Evolutionary conservation across 768 basidiomycete genomes (phyloP).

Genomic region (Lanmaoa rubissima): DNA sequence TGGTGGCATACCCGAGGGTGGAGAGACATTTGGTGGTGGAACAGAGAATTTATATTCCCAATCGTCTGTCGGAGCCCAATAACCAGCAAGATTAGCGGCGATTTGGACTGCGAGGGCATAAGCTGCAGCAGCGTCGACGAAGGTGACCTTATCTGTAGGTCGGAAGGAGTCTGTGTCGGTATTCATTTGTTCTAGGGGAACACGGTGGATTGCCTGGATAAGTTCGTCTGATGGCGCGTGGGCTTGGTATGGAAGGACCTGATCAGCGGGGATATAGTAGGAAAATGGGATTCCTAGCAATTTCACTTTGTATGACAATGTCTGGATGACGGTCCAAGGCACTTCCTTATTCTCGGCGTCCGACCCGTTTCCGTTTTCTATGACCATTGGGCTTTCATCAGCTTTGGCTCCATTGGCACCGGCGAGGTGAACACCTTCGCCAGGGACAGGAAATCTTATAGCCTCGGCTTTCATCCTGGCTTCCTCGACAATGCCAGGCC

Average conservation of each 20-base stretch:
- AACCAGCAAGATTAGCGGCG: constrained; percentile 56
- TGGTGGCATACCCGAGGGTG: constrained; percentile 1
- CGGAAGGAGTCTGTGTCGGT: constrained; percentile 51
- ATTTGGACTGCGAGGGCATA: constrained; percentile 74
- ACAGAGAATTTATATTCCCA: constrained; percentile 59
- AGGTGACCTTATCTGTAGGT: constrained; percentile 37
- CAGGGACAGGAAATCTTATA: constrained; percentile 27
- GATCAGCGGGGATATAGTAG: constrained; percentile 49
- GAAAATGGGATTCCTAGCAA: constrained; percentile 57
- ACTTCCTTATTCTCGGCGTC: constrained; percentile 22
- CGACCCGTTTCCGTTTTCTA: constrained; percentile 11
- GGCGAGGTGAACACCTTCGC: not conserved
- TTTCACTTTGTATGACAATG: constrained; percentile 63
- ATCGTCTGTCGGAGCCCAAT: constrained; percentile 73
- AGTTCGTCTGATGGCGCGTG: constrained; percentile 54
- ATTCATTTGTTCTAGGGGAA: constrained; percentile 44
- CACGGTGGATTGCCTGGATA: constrained; percentile 45
- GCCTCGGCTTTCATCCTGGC: constrained; percentile 47
- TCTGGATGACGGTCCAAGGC: constrained; percentile 62
- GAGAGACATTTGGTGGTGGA: constrained; percentile 26
- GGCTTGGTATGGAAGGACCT: constrained; percentile 75
- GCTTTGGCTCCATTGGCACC: constrained; percentile 10
- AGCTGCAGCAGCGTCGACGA: constrained; percentile 55
- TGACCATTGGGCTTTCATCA: not conserved
- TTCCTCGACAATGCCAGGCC: constrained; percentile 73